These are phyloP conservation scores for Pulveroboletus frians DNA, from an alignment of 768 basidiomycete species.

Conservation along the genomic window DNA sequence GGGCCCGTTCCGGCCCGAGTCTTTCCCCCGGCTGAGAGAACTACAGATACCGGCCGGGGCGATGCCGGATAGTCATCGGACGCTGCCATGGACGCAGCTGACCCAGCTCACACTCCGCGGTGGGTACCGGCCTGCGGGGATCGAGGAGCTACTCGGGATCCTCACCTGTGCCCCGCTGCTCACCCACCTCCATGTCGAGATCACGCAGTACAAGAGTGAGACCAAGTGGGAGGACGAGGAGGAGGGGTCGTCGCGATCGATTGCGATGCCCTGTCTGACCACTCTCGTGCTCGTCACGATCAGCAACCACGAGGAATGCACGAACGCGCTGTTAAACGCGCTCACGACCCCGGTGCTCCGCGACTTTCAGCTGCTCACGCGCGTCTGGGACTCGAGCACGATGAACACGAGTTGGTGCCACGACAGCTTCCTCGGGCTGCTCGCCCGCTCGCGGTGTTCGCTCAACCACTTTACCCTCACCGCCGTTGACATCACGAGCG, in stretches of 20 bases:
- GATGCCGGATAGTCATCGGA: constrained; percentile 29
- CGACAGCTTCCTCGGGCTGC: constrained; percentile 23
- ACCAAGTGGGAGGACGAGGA: constrained; percentile 25
- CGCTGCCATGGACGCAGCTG: constrained; percentile 30
- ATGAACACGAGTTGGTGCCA: constrained; percentile 29
- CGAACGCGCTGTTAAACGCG: constrained; percentile 23
- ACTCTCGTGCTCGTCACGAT: constrained; percentile 31
- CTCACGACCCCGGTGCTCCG: constrained; percentile 21
- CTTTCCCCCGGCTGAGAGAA: constrained; percentile 20
- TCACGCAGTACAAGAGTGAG: constrained; percentile 28
- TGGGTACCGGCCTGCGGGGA: constrained; percentile 25
- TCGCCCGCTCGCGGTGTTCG: constrained; percentile 25
- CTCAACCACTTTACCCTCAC: constrained; percentile 30
- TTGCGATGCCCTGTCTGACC: constrained; percentile 27
- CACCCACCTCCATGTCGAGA: constrained; percentile 28
- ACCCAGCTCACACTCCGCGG: constrained; percentile 31
- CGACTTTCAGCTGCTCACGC: constrained; percentile 30
- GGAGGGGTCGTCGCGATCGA: constrained; percentile 17
- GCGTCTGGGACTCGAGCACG: constrained; percentile 29
- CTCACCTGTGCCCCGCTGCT: constrained; percentile 25
- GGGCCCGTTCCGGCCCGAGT: constrained; percentile 28
- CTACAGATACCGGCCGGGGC: constrained; percentile 29
- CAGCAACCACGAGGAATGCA: constrained; percentile 26
- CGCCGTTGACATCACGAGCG: constrained; percentile 20
- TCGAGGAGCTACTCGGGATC: constrained; percentile 23